Evolutionary conservation across 1,139 yeast species (phyloP).

Genomic region (Nakaseomyces delphensis): DNA sequence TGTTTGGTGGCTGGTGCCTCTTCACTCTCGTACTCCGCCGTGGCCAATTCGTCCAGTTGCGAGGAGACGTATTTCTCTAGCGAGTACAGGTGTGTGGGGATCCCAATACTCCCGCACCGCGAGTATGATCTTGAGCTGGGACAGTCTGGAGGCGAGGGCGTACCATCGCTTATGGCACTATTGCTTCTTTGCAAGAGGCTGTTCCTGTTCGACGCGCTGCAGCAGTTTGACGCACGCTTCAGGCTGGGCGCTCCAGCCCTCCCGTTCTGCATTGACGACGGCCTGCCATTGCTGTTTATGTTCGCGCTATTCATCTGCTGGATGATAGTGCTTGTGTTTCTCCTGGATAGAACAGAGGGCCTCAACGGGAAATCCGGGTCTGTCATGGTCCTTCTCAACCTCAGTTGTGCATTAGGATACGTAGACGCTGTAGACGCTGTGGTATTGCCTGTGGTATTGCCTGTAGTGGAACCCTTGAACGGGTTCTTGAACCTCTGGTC

Average conservation of each 20-base stretch:
- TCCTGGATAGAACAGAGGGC: constrained; percentile 4
- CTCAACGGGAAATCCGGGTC: constrained; percentile 4
- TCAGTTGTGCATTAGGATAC: too few species aligned
- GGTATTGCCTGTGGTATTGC: background rate
- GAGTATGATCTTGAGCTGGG: constrained; percentile 3
- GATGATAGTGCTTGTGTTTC: constrained; percentile 3
- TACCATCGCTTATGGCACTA: background rate
- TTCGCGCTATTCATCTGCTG: background rate
- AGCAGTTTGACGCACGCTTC: constrained; percentile 1
- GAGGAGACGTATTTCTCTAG: constrained; percentile 26
- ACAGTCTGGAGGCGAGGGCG: background rate
- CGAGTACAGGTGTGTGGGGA: constrained; percentile 29
- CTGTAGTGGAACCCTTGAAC: background rate
- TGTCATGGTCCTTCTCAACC: background rate
- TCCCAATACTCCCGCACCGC: constrained; percentile 11
- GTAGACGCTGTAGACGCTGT: background rate
- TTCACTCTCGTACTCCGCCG: constrained; percentile 6
- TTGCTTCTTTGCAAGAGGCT: background rate
- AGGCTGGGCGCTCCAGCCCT: background rate
- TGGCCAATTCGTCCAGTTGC: constrained; percentile 22
- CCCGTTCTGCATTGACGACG: background rate
- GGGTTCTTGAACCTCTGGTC: constrained; percentile 2
- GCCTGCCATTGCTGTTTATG: background rate
- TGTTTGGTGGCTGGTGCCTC: constrained; percentile 2
- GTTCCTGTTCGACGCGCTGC: background rate